Conservation (phyloP, 768 basidiomycete genomes). For the Sarcodon aspratus region DNA sequence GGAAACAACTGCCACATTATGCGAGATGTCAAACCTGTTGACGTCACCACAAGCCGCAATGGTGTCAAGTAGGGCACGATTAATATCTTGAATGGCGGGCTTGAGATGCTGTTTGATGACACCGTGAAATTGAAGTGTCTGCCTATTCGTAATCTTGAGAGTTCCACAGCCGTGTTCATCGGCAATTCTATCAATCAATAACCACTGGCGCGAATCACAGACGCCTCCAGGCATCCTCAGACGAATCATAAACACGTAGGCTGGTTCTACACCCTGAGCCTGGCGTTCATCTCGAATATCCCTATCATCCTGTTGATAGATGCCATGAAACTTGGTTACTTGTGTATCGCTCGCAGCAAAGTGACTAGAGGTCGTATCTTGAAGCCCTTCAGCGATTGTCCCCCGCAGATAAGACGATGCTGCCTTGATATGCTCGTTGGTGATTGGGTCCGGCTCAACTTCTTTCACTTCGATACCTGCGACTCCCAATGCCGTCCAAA, state of each 20-base stretch:
- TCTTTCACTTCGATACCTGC: slow-evolving; percentile 81
- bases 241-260: slow-evolving; percentile 98
- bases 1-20: background rate
- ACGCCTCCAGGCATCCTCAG: slow-evolving; percentile 95
- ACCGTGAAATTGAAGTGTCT: slow-evolving; percentile 99
- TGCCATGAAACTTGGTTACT: slow-evolving; percentile 96
- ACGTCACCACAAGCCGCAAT: slow-evolving; percentile 98
- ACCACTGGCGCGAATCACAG: slow-evolving; percentile 86
- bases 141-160: slow-evolving; percentile 94
- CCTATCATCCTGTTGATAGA: slow-evolving; percentile 95
- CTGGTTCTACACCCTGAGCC: slow-evolving; percentile 86
- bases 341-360: slow-evolving; percentile 86
- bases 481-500: slow-evolving; percentile 94
- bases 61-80: slow-evolving; percentile 82
- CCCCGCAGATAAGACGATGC: slow-evolving; percentile 90
- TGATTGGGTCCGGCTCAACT: slow-evolving; percentile 92
- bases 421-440: slow-evolving; percentile 99
- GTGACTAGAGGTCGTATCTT: slow-evolving; percentile 80
- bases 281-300: slow-evolving; percentile 97
- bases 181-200: slow-evolving; percentile 90
- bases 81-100: slow-evolving; percentile 93
- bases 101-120: slow-evolving; percentile 97
- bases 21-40: slow-evolving; percentile 49
- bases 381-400: slow-evolving; percentile 86
- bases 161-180: slow-evolving; percentile 91